phyloP scores from a whole-genome alignment of 2,329 filamentous ascomycete genomes.

The Diaporthe sp. region DNA sequence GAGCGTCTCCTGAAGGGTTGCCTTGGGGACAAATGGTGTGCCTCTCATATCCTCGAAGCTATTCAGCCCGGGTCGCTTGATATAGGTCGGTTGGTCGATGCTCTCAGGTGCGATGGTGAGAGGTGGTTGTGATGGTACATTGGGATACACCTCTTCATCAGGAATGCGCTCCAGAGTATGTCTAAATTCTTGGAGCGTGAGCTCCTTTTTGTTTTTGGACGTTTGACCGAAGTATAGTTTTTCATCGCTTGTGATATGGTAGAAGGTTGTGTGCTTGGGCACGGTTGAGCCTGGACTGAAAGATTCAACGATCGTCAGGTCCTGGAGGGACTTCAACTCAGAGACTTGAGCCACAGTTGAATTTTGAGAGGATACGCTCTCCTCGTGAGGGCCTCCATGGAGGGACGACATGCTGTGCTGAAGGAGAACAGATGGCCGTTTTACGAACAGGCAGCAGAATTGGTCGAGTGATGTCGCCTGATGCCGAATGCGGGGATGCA shows the following conservation, averaged over 20 bases:
- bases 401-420: no score
- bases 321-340: neutral
- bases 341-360: neutral
- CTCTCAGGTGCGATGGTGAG: neutral
- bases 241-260: neutral
- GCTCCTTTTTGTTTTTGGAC: neutral
- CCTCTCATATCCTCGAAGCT: conserved; percentile 1
- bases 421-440: no score
- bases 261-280: neutral
- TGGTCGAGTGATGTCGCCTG: no score
- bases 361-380: neutral
- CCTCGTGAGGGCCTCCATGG: no score
- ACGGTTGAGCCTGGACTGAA: neutral
- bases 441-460: no score
- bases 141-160: neutral
- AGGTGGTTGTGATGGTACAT: neutral
- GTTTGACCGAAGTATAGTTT: neutral
- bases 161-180: neutral
- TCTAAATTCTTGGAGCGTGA: neutral
- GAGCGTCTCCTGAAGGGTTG: conserved; percentile 35
- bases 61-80: conserved; percentile 10
- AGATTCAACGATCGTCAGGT: conserved; percentile 4
- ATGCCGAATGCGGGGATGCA: no score
- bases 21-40: neutral
- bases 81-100: neutral